A percentile compares a stretch with the other conserved stretches of the same genome.
phyloP scores from a whole-genome alignment of 208 protist species.

The Leishmania mexicana region DNA sequence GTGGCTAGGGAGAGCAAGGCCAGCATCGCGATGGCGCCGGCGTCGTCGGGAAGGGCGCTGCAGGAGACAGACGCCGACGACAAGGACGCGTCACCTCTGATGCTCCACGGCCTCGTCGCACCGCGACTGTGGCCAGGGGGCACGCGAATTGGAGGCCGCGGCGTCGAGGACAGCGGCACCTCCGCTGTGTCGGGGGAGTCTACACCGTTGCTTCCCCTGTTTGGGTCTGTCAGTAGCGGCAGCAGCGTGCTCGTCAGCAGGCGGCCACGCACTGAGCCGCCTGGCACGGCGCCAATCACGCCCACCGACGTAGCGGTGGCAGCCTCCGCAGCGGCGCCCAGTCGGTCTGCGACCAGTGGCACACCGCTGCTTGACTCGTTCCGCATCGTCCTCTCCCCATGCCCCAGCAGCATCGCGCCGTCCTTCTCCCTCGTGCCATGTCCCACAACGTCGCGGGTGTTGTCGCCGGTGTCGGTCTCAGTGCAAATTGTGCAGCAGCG shows the following conservation, averaged over 20 bases:
- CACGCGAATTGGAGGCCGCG: neutral
- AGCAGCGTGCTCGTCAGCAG: neutral
- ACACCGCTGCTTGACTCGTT: conserved; percentile 23
- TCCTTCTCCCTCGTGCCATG: conserved; percentile 38
- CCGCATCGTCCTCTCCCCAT: conserved; percentile 37
- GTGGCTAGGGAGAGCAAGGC: neutral
- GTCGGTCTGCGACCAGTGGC: neutral
- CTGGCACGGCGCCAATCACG: too few relatives aligned
- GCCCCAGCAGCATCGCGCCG: conserved; percentile 40
- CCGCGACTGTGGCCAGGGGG: neutral
- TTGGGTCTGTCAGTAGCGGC: neutral
- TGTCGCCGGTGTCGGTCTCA: conserved; percentile 11
- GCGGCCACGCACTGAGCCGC: neutral
- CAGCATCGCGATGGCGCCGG: neutral
- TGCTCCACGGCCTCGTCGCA: neutral
- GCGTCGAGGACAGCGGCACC: too few relatives aligned
- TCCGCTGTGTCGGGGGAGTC: neutral
- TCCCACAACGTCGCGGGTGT: conserved; percentile 2
- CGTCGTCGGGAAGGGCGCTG: neutral
- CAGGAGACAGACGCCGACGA: neutral
- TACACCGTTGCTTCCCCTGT: neutral
- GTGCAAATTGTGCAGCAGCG: conserved; percentile 16
- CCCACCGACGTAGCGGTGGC: neutral
- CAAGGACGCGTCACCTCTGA: neutral
- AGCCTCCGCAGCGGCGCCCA: neutral